Evolutionary conservation across 495 filamentous ascomycete species (phyloP).

Genomic region (Daldinia decipiens): DNA sequence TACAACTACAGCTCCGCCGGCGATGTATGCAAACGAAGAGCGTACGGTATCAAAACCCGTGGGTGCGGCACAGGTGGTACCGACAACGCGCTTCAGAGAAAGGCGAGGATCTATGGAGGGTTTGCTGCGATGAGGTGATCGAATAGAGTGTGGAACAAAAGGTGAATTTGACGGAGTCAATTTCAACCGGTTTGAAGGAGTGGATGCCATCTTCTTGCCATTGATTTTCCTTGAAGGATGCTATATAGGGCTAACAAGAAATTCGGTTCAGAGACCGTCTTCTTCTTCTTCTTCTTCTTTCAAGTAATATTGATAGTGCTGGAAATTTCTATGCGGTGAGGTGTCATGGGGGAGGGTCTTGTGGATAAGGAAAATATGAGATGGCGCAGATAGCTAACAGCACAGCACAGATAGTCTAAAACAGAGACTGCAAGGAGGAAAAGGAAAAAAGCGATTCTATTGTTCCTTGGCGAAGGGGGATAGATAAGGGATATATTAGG

Average conservation of each 20-base stretch:
- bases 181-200: conserved; percentile 72
- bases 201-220: conserved; percentile 68
- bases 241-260: conserved; percentile 15
- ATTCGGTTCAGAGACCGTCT: conserved; percentile 8
- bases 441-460: conserved; percentile 10
- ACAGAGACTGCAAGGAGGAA: conserved; percentile 19
- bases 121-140: conserved; percentile 68
- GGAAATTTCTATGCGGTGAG: conserved; percentile 38
- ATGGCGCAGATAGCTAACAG: conserved; percentile 14
- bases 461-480: conserved; percentile 16
- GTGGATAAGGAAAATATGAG: conserved; percentile 24
- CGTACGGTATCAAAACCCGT: conserved; percentile 87
- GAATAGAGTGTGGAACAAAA: conserved; percentile 66
- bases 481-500: conserved; percentile 8
- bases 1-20: conserved; percentile 93
- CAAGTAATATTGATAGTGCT: conserved; percentile 44
- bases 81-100: conserved; percentile 83
- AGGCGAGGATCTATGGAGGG: conserved; percentile 63
- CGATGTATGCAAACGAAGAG: conserved; percentile 86
- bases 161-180: conserved; percentile 85
- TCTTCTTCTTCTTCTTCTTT: conserved; percentile 21
- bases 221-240: conserved; percentile 48
- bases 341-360: conserved; percentile 43
- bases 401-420: conserved; percentile 12
- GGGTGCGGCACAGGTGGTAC: conserved; percentile 83